Evolutionary conservation across 177 flowering plant species (phyloP), one percentile per base, ranked within the genome.

Genomic region (Telopea speciosissima): DNA sequence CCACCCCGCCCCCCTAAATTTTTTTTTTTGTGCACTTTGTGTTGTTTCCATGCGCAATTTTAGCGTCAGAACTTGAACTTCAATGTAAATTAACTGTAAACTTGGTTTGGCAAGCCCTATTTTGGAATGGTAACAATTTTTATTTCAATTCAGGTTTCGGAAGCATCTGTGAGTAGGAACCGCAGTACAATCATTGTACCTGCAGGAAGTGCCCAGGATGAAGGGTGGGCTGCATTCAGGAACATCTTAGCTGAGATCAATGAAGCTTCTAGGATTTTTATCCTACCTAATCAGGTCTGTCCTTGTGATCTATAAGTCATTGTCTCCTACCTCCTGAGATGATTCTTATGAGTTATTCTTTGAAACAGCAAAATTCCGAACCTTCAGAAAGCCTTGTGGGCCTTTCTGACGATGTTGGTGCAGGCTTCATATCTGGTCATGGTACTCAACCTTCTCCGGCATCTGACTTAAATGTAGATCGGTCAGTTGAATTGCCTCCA

Each of bases 181-280:
- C 92, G 97, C 11, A 91, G 97, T 74, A 91, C 97, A 60, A 91
- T 91, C 31, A 91, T 91, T 73, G 92, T 91, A 75, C 97, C 97
- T 49, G 93, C 97, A 13, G 97, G 97, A 75, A 88, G 83, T 79
- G 60, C 87, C 66, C 77, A 83, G 21, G 98, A 92, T 76, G 98
- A 94, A 84, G 98, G 98, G 5, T 94, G 98, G 98, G 83, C 89
- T 60, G 93, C 98, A 62, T 94, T 94, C 80, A 89, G 97, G 81
- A 88, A 94, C 77, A 92, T 94, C 61, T 82, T 94, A 79, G 91
- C 84, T 14, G 98, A 94, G 82, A 89, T 94, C 40, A 85, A 89
- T 81, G 98, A 94, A 79, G 92, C 97, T 68, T 86, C 94, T 21
- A 81, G 84, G 80, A 89, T 85, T 62, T 87, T 85, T 62, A 72